Base-by-base conservation (phyloP, 352 stramenopile species). In the Pythium brassicae region DNA sequence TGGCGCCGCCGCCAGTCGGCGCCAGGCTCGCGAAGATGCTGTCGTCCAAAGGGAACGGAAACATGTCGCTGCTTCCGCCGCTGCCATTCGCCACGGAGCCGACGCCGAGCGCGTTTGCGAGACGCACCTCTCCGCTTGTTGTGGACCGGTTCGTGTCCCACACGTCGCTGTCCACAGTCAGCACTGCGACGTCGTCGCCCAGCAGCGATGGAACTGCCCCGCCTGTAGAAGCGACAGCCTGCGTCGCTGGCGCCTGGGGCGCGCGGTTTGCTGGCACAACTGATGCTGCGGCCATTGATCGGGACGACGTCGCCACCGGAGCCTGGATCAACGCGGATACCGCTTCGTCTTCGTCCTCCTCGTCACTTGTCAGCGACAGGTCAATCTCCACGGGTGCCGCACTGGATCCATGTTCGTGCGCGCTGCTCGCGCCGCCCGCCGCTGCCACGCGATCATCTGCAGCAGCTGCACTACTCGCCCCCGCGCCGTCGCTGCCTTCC, bases 331-430 rank as follows among this genome's bases (percentile, higher is more conserved):
- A 23, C 11, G 45, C 20, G 23, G 35, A 23, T 50, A 23, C 23
- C 23, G 20, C 6, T 10, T 71, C 59, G 10, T 63, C 70, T 0
- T 74, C 74, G 10, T 83, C 72, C 54, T 94, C 83, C 25, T 90
- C 81, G 42, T 88, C 81, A 29, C 76, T 89, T 8, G 74, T 81
- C 19, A 89, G 55, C 23, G 66, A 73, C 47, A 94, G 60, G 63
- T 92, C 81, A 40, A 94, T 94, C 46, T 89, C 82, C 34, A 90
- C 62, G 4, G 80, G 78, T 20, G 68, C 63, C 23, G 65, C 59
- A 59, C 54, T 74, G 23, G 61, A 71, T 45, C 71, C 62, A 20
- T 61, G 22, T 12, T 58, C 65, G 20, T 34, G 50, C 22, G 63
- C 40, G 43, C 48, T 62, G 25, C 19, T 26, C 48, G 49, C n/a